These are phyloP conservation scores for Ceratocystis smalleyi DNA, from an alignment of 2,329 filamentous ascomycete genomes.

Conservation along the genomic window DNA sequence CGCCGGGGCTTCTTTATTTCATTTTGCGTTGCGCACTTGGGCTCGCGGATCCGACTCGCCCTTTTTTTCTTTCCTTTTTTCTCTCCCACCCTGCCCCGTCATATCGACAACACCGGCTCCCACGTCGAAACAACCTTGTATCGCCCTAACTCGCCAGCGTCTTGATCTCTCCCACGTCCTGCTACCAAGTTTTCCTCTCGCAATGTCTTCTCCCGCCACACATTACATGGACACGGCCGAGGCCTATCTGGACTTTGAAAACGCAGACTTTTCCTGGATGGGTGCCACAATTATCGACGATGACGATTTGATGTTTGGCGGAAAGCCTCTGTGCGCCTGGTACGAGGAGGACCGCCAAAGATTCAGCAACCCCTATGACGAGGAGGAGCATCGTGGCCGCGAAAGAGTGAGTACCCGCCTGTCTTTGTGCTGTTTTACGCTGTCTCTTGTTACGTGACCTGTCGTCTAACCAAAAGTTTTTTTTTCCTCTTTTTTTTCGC, in stretches of 20 bases:
- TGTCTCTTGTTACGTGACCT: not conserved
- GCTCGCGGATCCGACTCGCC: not conserved
- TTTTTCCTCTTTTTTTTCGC: not conserved
- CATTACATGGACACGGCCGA: constrained; percentile 4
- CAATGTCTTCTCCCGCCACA: constrained; percentile 11
- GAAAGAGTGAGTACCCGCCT: constrained; percentile 23
- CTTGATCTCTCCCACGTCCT: not conserved
- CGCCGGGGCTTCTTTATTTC: not conserved
- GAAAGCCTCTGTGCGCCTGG: constrained; percentile 43
- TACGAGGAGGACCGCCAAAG: constrained; percentile 42
- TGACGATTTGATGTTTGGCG: constrained; percentile 45
- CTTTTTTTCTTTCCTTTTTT: not conserved
- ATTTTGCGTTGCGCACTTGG: not conserved
- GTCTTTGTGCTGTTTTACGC: not conserved
- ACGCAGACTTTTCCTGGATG: constrained; percentile 25
- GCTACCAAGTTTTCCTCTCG: not conserved
- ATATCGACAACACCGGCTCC: not conserved
- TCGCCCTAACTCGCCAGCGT: not conserved
- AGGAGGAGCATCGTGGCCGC: constrained; percentile 27
- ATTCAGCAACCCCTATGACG: constrained; percentile 28
- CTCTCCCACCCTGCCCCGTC: not conserved
- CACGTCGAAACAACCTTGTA: constrained; percentile 3
- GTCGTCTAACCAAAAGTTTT: not conserved
- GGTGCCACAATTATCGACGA: constrained; percentile 41
- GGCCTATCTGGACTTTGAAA: constrained; percentile 12